Conservation (phyloP, 2,329 filamentous ascomycete genomes). For the Microascus cirrosus region DNA sequence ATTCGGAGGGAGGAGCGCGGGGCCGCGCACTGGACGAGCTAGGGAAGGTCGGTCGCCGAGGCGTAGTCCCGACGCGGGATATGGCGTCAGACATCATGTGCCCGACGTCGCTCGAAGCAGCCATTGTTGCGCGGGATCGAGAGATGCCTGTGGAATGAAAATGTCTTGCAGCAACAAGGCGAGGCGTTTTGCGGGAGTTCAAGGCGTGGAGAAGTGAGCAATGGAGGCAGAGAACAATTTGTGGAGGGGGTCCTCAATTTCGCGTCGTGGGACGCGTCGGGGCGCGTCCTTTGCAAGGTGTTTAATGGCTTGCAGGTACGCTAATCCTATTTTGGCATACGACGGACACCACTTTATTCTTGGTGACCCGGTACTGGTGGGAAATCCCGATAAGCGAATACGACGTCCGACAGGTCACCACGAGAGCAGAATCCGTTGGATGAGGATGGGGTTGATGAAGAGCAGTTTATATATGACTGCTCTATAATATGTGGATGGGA, state of each 20-base stretch:
- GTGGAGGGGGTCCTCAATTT: neutral
- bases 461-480: no score
- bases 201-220: neutral
- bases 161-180: neutral
- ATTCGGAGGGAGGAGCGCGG: conserved; percentile 49
- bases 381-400: no score
- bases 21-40: conserved; percentile 43
- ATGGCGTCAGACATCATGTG: conserved; percentile 46
- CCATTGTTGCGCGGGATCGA: conserved; percentile 22
- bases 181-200: neutral
- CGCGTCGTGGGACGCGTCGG: neutral
- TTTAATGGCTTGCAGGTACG: neutral
- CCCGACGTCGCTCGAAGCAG: conserved; percentile 43
- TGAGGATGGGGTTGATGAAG: no score
- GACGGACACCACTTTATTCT: no score
- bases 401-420: no score
- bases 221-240: neutral
- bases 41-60: conserved; percentile 29
- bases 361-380: no score
- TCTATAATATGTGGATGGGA: no score
- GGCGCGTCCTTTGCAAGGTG: neutral
- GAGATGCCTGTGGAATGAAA: neutral
- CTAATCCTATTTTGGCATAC: neutral
- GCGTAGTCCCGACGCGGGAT: conserved; percentile 29
- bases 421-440: no score